phyloP scores from a whole-genome alignment of 2,329 filamentous ascomycete species.

The Sphaerulina musiva region DNA sequence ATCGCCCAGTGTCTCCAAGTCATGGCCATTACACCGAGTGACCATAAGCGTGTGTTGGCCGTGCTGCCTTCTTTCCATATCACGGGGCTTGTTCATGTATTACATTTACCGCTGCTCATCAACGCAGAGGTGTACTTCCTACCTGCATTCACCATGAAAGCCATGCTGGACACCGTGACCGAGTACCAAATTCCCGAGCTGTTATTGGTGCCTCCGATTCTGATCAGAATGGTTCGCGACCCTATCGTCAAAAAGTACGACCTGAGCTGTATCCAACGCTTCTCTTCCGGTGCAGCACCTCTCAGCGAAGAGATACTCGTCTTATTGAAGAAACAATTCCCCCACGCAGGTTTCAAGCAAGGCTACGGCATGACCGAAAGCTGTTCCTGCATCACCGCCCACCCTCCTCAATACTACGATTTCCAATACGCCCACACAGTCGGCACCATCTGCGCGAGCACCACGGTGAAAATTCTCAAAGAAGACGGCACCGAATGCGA shows the following conservation, averaged over 20 bases:
- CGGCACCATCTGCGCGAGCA: slow-evolving; percentile 52
- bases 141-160: slow-evolving; percentile 55
- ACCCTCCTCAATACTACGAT: slow-evolving; percentile 50
- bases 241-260: slow-evolving; percentile 51
- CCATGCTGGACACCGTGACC: slow-evolving; percentile 49
- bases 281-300: slow-evolving; percentile 57
- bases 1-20: slow-evolving; percentile 58
- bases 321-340: slow-evolving; percentile 51
- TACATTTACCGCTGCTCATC: slow-evolving; percentile 56
- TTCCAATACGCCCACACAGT: slow-evolving; percentile 54
- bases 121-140: slow-evolving; percentile 63
- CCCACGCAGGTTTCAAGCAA: slow-evolving; percentile 53
- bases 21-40: slow-evolving; percentile 45
- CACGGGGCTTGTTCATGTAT: slow-evolving; percentile 56
- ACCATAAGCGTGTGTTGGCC: slow-evolving; percentile 49
- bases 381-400: slow-evolving; percentile 57
- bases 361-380: slow-evolving; percentile 63
- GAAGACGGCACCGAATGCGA: slow-evolving; percentile 50
- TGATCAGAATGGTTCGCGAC: slow-evolving; percentile 56
- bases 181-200: slow-evolving; percentile 51
- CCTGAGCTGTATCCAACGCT: slow-evolving; percentile 49
- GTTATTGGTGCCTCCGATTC: slow-evolving; percentile 54
- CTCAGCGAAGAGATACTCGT: slow-evolving; percentile 52
- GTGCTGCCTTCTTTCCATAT: slow-evolving; percentile 59
- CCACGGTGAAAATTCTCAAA: slow-evolving; percentile 55